Percentiles rank a stretch among this genome's conserved stretches.
Evolutionary conservation across 2,329 filamentous ascomycete species (phyloP).

Genomic region (Pseudopithomyces chartarum): DNA sequence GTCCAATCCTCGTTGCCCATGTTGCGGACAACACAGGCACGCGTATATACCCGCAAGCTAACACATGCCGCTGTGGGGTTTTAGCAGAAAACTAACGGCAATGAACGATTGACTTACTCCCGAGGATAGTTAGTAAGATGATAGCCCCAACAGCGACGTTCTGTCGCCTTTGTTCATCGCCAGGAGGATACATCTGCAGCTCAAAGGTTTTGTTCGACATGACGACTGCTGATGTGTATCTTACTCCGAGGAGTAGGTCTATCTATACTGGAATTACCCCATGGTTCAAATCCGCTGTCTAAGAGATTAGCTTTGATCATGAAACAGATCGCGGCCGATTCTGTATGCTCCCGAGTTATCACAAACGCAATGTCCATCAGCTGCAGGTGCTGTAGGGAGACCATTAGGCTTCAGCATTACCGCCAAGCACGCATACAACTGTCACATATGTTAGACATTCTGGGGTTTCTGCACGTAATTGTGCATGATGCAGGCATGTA

Average conservation of each 20-base stretch:
- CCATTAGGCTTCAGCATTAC: constrained; percentile 1
- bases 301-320: constrained; percentile 15
- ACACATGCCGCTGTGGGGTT: constrained; percentile 19
- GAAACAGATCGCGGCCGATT: constrained; percentile 19
- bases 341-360: constrained; percentile 12
- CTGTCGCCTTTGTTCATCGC: constrained; percentile 24
- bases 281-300: constrained; percentile 5
- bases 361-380: constrained; percentile 26
- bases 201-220: constrained; percentile 15
- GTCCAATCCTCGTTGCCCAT: constrained; percentile 36
- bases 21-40: constrained; percentile 28
- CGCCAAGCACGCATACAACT: background rate
- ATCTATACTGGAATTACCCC: constrained; percentile 3
- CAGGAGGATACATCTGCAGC: constrained; percentile 17
- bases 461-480: constrained; percentile 8
- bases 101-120: constrained; percentile 14
- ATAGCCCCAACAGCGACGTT: constrained; percentile 23
- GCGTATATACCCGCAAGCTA: constrained; percentile 28
- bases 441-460: too few relatives aligned
- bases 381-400: constrained; percentile 17
- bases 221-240: background rate
- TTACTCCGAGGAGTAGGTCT: background rate
- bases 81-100: background rate
- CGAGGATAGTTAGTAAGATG: constrained; percentile 22
- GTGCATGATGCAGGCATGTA: background rate